A percentile compares a stretch with the other conserved stretches of the same genome.
Evolutionary conservation across 345 rosid species (phyloP).

Genomic region (Noccaea caerulescens): DNA sequence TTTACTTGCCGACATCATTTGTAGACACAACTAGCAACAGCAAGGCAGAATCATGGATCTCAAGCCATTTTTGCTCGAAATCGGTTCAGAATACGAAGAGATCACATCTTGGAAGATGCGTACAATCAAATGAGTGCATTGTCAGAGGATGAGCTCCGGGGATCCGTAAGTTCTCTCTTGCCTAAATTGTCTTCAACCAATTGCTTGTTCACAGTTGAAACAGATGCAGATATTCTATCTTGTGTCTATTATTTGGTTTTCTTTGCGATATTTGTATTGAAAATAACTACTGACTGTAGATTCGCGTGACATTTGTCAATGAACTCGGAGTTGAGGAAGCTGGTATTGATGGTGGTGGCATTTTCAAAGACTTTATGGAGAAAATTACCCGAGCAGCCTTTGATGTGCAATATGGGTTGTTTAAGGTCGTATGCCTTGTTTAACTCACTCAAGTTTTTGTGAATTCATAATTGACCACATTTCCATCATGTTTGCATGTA

Average conservation of each 20-base stretch:
- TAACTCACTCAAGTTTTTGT: conserved; percentile 12
- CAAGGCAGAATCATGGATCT: conserved; percentile 73
- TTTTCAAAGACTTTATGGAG: conserved; percentile 99
- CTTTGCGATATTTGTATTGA: conserved; percentile 36
- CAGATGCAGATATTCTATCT: conserved; percentile 19
- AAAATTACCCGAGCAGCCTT: conserved; percentile 96
- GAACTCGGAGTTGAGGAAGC: conserved; percentile 99
- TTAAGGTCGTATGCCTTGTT: conserved; percentile 65
- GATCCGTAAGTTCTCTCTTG: conserved; percentile 59
- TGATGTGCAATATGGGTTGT: conserved; percentile 94
- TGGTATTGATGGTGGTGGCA: conserved; percentile 99
- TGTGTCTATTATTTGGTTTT: conserved; percentile 25
- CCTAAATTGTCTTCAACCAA: conserved; percentile 18
- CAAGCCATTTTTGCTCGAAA: conserved; percentile 79
- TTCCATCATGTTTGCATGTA: conserved; percentile 25
- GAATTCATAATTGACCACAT: conserved; percentile 12
- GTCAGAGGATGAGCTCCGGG: conserved; percentile 95
- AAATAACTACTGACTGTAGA: conserved; percentile 53
- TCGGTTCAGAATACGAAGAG: conserved; percentile 90
- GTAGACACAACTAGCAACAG: conserved; percentile 77
- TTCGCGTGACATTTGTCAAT: conserved; percentile 92
- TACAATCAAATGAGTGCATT: conserved; percentile 92
- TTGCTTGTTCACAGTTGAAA: conserved; percentile 18
- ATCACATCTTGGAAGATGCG: conserved; percentile 97
- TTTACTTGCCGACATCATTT: conserved; percentile 35